phyloP scores from a whole-genome alignment of 306 rosid genomes.

The Rosa persica region DNA sequence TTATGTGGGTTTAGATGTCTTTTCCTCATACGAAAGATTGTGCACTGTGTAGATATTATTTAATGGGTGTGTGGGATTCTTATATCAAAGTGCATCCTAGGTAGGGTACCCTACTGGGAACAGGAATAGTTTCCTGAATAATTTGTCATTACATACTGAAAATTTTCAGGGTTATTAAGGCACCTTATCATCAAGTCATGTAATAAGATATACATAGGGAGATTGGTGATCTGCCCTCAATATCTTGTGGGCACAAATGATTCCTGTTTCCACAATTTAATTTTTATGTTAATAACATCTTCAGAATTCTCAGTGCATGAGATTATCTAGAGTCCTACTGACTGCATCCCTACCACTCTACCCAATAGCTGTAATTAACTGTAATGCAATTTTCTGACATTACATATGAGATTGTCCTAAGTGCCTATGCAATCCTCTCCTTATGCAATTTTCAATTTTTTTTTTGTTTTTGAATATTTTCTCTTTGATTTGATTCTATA shows the following conservation, averaged over 20 bases:
- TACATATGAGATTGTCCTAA: not conserved
- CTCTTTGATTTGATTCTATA: not conserved
- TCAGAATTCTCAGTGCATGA: constrained; percentile 2
- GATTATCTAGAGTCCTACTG: not conserved
- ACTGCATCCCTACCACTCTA: constrained; percentile 4
- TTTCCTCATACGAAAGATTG: not conserved
- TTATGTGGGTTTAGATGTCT: not conserved
- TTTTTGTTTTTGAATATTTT: not conserved
- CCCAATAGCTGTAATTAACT: not conserved
- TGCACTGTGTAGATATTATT: not conserved
- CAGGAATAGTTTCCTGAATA: not conserved
- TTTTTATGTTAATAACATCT: not conserved
- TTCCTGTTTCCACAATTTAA: not conserved
- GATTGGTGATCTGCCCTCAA: not conserved
- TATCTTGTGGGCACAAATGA: not conserved
- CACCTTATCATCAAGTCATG: not conserved
- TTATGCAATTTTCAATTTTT: not conserved
- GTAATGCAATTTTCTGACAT: not conserved
- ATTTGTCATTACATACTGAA: not conserved
- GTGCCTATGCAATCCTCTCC: not conserved
- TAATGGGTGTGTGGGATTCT: not conserved
- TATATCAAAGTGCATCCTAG: not conserved
- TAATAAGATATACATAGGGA: not conserved
- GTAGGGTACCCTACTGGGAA: not conserved
- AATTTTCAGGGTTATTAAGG: not conserved